Evolutionary conservation across 805 yeast genomes (phyloP), one percentile per base, ranked within the genome.

Genomic region (Metschnikowia similis): DNA sequence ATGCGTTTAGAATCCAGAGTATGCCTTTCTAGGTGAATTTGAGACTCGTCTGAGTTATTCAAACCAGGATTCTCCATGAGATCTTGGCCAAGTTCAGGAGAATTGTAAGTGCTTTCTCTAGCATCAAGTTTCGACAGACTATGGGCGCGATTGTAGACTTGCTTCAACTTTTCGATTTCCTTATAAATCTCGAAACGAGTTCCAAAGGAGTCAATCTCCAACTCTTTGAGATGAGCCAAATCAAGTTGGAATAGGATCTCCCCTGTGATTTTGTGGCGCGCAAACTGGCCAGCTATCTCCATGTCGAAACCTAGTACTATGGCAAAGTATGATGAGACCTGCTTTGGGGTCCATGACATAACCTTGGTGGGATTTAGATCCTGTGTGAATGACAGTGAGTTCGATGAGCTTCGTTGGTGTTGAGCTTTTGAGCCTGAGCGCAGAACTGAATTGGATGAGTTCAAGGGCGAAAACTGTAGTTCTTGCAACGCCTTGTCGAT

Each of bases 121-220:
- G 9, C n/a, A 26, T 44, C 47, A 26, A 36, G 41, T 21, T 44
- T 44, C 30, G 49, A 41, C 52, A 34, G 53, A 11, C 46, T 26
- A 10, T 39, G 46, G 17, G 45, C 52, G n/a, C 60, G 48, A 26
- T 36, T 39, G 29, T 50, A 41, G 27, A 61, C 57, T 48, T 65
- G 62, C 51, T 75, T 75, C 58, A 86, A 70, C 35, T 82, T 79
- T 64, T 89, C 96, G 59, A 94, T 92, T 64, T 89, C 96, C 63
- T 89, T 90, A 67, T 82, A 84, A 42, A 94, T 81, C 65, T 91
- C 97, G 67, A 90, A 94, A 55, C 99, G 79, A 0, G 97, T 91
- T 28, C 99, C 99, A 71, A 94, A 94, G 4, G 96, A 87, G 44
- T 82, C 77, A 47, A 94, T 92, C 49, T 91, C 99, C 50, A 94